Conservation (phyloP, 169 alveolate genomes). For the Pseudocohnilembus persalinus region DNA sequence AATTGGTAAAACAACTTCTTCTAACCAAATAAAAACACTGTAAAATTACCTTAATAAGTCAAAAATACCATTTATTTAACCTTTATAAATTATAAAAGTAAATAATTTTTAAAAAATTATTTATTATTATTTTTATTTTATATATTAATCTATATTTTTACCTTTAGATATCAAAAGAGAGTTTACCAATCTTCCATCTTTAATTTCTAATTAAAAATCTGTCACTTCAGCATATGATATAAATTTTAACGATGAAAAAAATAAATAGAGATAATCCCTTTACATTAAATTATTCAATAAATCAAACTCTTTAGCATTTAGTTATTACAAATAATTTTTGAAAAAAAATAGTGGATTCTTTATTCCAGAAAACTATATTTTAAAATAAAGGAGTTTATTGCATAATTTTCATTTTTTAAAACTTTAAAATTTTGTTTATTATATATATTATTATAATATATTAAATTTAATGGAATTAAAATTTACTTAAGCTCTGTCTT, state of each 20-base stretch:
- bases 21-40: not conserved
- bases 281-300: not conserved
- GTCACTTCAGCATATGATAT: not conserved
- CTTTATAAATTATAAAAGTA: not conserved
- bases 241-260: not conserved
- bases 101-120: no score
- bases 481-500: not conserved
- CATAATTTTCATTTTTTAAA: no score
- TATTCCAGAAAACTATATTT: not conserved
- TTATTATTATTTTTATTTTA: no score
- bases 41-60: not conserved
- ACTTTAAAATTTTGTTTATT: no score
- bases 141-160: no score
- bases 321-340: not conserved
- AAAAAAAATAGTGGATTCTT: not conserved
- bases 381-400: no score
- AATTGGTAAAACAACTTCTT: not conserved
- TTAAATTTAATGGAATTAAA: no score
- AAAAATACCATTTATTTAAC: not conserved
- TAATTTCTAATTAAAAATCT: not conserved
- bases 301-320: no score
- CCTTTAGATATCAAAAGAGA: not conserved
- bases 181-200: not conserved
- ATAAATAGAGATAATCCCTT: not conserved
- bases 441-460: no score